These are phyloP conservation scores for Adansonia madagascariensis DNA, from an alignment of 441 rosid species.

Conservation along the genomic window DNA sequence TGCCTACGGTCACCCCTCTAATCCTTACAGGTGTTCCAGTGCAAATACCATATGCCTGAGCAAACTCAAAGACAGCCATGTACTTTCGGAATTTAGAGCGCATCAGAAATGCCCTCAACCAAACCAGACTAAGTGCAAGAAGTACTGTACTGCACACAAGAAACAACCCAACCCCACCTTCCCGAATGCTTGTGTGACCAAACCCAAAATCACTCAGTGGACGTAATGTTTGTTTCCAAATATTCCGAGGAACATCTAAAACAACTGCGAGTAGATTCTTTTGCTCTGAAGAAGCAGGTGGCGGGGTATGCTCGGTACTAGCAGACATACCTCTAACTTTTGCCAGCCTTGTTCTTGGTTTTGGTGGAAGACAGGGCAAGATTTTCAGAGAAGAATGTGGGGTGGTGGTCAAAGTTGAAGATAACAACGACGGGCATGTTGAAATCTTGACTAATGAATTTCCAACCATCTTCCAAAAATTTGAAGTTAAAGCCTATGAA, in stretches of 20 bases:
- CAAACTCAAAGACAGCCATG: slow-evolving; percentile 73
- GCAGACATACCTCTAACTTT: slow-evolving; percentile 54
- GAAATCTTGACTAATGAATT: slow-evolving; percentile 53
- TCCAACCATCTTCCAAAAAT: slow-evolving; percentile 53
- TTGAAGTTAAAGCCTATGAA: background rate
- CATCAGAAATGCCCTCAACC: slow-evolving; percentile 83
- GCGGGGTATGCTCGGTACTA: slow-evolving; percentile 52
- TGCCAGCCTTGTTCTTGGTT: slow-evolving; percentile 41
- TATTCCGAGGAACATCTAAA: slow-evolving; percentile 61
- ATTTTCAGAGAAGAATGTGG: slow-evolving; percentile 45
- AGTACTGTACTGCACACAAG: slow-evolving; percentile 71
- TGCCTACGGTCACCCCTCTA: slow-evolving; percentile 93
- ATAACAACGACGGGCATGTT: slow-evolving; percentile 45
- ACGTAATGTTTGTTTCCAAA: slow-evolving; percentile 79
- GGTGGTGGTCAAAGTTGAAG: slow-evolving; percentile 44
- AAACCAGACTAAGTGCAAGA: slow-evolving; percentile 82
- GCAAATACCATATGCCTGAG: slow-evolving; percentile 84
- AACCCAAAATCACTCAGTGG: slow-evolving; percentile 90
- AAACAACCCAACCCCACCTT: slow-evolving; percentile 97
- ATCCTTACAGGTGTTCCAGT: slow-evolving; percentile 94
- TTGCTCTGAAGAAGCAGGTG: slow-evolving; percentile 50
- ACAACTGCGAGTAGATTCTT: slow-evolving; percentile 62
- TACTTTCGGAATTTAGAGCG: slow-evolving; percentile 86
- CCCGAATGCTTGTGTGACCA: slow-evolving; percentile 88
- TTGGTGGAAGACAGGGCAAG: slow-evolving; percentile 58